phyloP scores from a whole-genome alignment of 805 yeast species.

The Sugiyamaella mastotermitis region DNA sequence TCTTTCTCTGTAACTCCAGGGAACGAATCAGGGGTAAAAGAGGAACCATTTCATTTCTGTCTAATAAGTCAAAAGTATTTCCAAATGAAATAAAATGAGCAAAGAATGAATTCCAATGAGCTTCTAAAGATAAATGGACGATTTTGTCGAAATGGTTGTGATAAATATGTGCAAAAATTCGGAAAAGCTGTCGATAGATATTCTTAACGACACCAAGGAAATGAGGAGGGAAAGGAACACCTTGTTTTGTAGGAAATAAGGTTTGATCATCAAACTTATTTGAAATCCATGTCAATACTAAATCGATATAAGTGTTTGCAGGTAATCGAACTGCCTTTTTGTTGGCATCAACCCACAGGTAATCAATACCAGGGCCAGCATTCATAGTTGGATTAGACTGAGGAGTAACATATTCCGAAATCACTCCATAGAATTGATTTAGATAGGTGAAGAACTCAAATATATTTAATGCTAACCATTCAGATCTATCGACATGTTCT shows the following conservation, averaged over 20 bases:
- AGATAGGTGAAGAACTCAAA: conserved; percentile 84
- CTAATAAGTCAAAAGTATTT: conserved; percentile 77
- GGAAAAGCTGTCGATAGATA: conserved; percentile 85
- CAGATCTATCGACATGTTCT: conserved; percentile 87
- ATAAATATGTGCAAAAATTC: conserved; percentile 92
- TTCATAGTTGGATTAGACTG: conserved; percentile 89
- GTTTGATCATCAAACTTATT: conserved; percentile 84
- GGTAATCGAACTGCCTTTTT: conserved; percentile 82
- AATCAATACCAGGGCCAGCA: conserved; percentile 90
- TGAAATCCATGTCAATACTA: conserved; percentile 84
- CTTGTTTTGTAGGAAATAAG: conserved; percentile 85
- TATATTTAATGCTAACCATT: conserved; percentile 91
- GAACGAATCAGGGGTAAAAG: conserved; percentile 67
- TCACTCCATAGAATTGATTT: conserved; percentile 83
- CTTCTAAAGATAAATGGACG: conserved; percentile 86
- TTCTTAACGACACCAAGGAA: conserved; percentile 79
- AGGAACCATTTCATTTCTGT: conserved; percentile 74
- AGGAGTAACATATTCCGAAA: conserved; percentile 85
- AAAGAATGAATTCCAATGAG: conserved; percentile 97
- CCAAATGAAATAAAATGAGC: conserved; percentile 88
- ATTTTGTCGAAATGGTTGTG: conserved; percentile 92
- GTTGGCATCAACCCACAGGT: conserved; percentile 79
- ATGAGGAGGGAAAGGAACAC: conserved; percentile 81
- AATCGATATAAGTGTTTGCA: conserved; percentile 88
- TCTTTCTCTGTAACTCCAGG: conserved; percentile 82